These are phyloP conservation scores for Gossypium raimondii DNA, from an alignment of 345 rosid species.

Conservation along the genomic window DNA sequence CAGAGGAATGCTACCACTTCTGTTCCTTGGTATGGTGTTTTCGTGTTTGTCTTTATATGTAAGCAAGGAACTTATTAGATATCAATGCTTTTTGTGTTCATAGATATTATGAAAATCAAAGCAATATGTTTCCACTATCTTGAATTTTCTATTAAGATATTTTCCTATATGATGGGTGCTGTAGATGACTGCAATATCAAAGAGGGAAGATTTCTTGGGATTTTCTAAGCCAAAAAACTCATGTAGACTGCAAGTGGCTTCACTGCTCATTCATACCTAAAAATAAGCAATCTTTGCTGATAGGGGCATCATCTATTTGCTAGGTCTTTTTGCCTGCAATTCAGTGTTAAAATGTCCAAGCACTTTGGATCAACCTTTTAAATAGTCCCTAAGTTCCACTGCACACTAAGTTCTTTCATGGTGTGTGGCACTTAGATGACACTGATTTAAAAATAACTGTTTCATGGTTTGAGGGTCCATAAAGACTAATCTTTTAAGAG, in stretches of 20 bases:
- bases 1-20: too few relatives aligned
- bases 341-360: neutral
- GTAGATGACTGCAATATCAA: neutral
- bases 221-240: neutral
- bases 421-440: too few relatives aligned
- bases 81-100: constrained; percentile 44
- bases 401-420: neutral
- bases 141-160: neutral
- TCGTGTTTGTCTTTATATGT: constrained; percentile 26
- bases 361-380: neutral
- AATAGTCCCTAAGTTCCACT: neutral
- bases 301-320: neutral
- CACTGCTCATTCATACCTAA: neutral
- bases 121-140: neutral
- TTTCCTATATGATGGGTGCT: neutral
- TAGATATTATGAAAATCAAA: constrained; percentile 45
- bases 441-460: too few relatives aligned
- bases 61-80: constrained; percentile 42
- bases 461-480: neutral
- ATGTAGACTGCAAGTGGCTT: neutral
- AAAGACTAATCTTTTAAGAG: neutral
- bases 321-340: too few relatives aligned
- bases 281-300: neutral
- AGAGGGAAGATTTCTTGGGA: neutral
- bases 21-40: neutral